A percentile compares a stretch with the other conserved stretches of the same genome.
phyloP scores from a whole-genome alignment of 73 alveolate genomes.

The Durusdinium trenchii region DNA sequence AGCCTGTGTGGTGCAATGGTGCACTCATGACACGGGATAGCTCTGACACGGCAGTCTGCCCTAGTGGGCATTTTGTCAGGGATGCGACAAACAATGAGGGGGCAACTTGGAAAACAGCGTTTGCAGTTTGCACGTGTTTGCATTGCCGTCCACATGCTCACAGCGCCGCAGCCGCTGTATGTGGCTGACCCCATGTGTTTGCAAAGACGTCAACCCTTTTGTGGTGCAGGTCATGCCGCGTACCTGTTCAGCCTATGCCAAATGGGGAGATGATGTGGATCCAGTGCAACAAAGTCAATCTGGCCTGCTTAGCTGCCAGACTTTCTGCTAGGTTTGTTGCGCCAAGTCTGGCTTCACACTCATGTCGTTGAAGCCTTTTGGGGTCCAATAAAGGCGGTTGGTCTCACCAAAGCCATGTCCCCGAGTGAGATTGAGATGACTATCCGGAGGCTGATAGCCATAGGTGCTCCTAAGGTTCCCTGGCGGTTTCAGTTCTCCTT shows the following conservation, averaged over 20 bases:
- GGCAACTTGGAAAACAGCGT: too few species aligned
- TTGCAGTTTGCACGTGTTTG: too few species aligned
- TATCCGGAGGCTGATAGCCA: neutral
- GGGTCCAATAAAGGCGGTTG: neutral
- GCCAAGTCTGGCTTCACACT: neutral
- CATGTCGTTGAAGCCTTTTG: neutral
- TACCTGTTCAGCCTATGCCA: too few species aligned
- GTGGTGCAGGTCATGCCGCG: neutral
- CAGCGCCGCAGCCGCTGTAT: too few species aligned
- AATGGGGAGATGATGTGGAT: too few species aligned
- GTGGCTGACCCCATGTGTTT: neutral
- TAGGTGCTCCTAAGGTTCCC: neutral
- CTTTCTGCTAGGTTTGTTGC: neutral
- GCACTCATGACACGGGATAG: too few species aligned
- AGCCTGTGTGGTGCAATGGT: too few species aligned
- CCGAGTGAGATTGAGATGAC: neutral
- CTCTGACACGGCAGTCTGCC: too few species aligned
- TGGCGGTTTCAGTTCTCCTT: too few species aligned
- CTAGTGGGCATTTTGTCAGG: too few species aligned
- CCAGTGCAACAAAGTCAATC: neutral
- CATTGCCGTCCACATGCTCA: too few species aligned
- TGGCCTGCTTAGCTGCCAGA: neutral
- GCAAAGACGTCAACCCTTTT: neutral
- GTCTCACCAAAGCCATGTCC: neutral
- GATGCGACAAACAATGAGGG: too few species aligned